Percentiles rank a stretch among this genome's conserved stretches.
phyloP scores from a whole-genome alignment of 176 grass and related monocot species.

The Carex parvula region DNA sequence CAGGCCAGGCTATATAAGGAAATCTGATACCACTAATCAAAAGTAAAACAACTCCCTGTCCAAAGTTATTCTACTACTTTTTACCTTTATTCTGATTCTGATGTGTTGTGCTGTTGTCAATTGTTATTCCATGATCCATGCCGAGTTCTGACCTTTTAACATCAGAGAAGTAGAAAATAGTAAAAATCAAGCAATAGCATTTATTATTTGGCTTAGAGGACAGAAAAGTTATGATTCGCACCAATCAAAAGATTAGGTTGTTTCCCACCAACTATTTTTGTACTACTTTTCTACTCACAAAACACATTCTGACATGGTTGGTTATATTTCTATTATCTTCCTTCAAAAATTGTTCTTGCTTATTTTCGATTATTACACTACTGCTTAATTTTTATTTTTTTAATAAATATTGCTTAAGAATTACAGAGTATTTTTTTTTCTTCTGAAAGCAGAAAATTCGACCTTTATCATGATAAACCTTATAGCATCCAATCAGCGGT shows the following conservation, averaged over 20 bases:
- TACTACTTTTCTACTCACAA: neutral
- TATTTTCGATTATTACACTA: neutral
- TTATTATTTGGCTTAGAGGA: neutral
- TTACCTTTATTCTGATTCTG: conserved; percentile 12
- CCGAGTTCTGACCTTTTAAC: neutral
- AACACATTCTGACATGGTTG: neutral
- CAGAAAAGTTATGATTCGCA: neutral
- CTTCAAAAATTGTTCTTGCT: neutral
- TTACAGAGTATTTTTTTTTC: neutral
- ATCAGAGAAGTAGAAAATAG: neutral
- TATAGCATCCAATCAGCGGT: neutral
- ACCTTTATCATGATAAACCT: neutral
- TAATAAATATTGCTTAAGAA: neutral
- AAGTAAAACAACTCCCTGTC: conserved; percentile 15
- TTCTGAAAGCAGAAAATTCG: neutral
- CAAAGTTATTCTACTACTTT: conserved; percentile 1
- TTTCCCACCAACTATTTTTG: neutral
- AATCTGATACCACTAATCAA: conserved; percentile 17
- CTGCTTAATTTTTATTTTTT: neutral
- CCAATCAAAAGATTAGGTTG: neutral
- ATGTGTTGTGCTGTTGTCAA: neutral
- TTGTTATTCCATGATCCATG: neutral
- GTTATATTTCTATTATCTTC: neutral
- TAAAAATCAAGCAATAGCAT: neutral
- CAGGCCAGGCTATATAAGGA: conserved; percentile 18